phyloP scores from a whole-genome alignment of 108 stramenopile genomes.

The Skeletonema tropicum region DNA sequence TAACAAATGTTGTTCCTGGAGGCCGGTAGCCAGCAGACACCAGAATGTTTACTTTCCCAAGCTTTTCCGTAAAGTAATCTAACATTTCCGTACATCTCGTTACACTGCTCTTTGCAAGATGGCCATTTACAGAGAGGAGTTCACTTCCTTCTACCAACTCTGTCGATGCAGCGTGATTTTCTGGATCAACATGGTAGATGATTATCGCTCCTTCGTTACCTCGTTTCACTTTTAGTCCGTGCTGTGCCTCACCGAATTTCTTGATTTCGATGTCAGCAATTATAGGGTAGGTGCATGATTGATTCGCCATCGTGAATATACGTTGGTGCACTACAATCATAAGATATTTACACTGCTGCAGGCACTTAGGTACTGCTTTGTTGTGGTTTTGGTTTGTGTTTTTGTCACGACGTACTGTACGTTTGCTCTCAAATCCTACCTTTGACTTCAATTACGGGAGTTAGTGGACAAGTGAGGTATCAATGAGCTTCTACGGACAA shows the following conservation, averaged over 20 bases:
- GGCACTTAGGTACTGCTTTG: too few relatives aligned
- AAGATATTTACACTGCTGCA: too few relatives aligned
- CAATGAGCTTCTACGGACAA: too few relatives aligned
- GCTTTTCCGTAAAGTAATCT: constrained; percentile 16
- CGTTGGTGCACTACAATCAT: too few relatives aligned
- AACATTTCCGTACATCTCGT: constrained; percentile 18
- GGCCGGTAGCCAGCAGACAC: constrained; percentile 14
- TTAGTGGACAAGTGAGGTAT: too few relatives aligned
- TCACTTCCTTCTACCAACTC: constrained; percentile 19
- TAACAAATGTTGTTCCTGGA: constrained; percentile 17
- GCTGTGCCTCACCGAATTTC: background rate
- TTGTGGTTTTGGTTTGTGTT: too few relatives aligned
- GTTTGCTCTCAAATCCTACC: too few relatives aligned
- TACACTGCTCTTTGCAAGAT: constrained; percentile 9
- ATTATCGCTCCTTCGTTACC: constrained; percentile 19
- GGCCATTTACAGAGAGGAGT: constrained; percentile 25
- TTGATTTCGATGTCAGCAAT: background rate
- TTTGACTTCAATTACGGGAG: too few relatives aligned
- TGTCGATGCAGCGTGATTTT: constrained; percentile 6
- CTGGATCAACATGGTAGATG: constrained; percentile 28
- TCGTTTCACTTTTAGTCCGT: constrained; percentile 17
- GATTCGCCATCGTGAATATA: background rate
- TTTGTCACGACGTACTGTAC: too few relatives aligned
- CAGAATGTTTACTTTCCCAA: constrained; percentile 5
- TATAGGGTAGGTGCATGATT: background rate